These are phyloP conservation scores for Biscogniauxia sp. DNA, from an alignment of 2,329 filamentous ascomycete genomes.

Conservation along the genomic window DNA sequence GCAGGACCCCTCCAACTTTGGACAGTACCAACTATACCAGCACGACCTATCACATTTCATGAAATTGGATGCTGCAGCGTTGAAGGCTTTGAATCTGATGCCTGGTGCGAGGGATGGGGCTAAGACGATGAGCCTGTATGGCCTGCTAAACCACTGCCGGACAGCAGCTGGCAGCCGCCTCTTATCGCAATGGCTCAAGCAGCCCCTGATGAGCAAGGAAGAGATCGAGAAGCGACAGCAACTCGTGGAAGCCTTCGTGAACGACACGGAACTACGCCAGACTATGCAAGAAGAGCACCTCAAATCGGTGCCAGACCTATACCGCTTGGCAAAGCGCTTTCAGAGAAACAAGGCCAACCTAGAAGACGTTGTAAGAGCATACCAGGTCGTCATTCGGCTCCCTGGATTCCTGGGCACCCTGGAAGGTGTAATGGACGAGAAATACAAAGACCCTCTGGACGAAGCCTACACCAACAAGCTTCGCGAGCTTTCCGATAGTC, in stretches of 20 bases:
- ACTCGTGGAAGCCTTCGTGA: slow-evolving; percentile 90
- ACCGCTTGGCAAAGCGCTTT: slow-evolving; percentile 90
- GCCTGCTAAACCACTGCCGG: slow-evolving; percentile 94
- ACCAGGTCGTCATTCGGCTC: slow-evolving; percentile 89
- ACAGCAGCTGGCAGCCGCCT: slow-evolving; percentile 88
- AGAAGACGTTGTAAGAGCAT: slow-evolving; percentile 92
- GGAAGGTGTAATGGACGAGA: slow-evolving; percentile 92
- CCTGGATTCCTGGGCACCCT: slow-evolving; percentile 87
- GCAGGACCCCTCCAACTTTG: slow-evolving; percentile 91
- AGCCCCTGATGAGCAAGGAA: slow-evolving; percentile 85
- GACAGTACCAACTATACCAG: slow-evolving; percentile 95
- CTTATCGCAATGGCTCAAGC: slow-evolving; percentile 94
- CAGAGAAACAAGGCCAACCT: slow-evolving; percentile 87
- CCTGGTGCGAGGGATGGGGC: slow-evolving; percentile 89
- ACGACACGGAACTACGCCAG: slow-evolving; percentile 88
- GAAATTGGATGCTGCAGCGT: slow-evolving; percentile 92
- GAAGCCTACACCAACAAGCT: slow-evolving; percentile 84
- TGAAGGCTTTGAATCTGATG: slow-evolving; percentile 96
- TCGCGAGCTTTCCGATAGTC: slow-evolving; percentile 69
- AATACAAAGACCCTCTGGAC: slow-evolving; percentile 84
- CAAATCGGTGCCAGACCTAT: slow-evolving; percentile 88
- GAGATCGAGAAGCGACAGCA: slow-evolving; percentile 92
- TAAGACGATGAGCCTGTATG: slow-evolving; percentile 97
- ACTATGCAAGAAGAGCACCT: slow-evolving; percentile 97
- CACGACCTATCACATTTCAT: slow-evolving; percentile 96